Evolutionary conservation across 2,329 filamentous ascomycete genomes (phyloP).

Genomic region (Stagonosporopsis chrysanthemi): DNA sequence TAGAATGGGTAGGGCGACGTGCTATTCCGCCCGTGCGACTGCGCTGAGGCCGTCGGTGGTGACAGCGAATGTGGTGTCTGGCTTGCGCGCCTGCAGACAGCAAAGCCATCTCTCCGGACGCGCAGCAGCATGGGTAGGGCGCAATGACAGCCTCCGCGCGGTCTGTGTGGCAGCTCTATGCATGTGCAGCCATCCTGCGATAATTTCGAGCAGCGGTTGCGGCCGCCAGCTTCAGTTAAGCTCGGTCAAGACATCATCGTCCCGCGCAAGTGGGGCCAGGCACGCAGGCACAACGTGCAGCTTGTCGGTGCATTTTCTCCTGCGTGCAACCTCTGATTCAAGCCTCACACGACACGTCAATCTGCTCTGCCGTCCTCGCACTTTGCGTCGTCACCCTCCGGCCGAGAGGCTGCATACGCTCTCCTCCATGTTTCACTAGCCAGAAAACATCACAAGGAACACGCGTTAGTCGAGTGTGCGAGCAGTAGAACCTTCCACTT

Average conservation of each 20-base stretch:
- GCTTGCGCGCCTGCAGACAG: constrained; percentile 41
- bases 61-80: constrained; percentile 17
- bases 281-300: background rate
- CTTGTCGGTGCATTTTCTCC: background rate
- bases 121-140: constrained; percentile 39
- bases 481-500: constrained; percentile 1
- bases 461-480: constrained; percentile 10
- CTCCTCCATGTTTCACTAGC: constrained; percentile 19
- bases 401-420: constrained; percentile 3
- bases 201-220: constrained; percentile 6
- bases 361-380: background rate
- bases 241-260: constrained; percentile 16
- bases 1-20: constrained; percentile 10
- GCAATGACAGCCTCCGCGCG: constrained; percentile 16
- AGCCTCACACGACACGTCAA: background rate
- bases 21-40: constrained; percentile 26
- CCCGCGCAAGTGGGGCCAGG: constrained; percentile 12
- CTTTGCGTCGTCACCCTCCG: constrained; percentile 17
- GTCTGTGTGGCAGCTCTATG: constrained; percentile 29
- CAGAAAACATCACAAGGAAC: constrained; percentile 12
- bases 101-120: constrained; percentile 44
- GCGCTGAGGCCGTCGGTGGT: constrained; percentile 28
- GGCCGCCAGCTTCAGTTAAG: constrained; percentile 10
- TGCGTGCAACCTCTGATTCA: background rate
- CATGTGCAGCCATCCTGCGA: constrained; percentile 14